Conservation (phyloP, 305 asterid genomes). For the Fraxinus xanthoxyloides region DNA sequence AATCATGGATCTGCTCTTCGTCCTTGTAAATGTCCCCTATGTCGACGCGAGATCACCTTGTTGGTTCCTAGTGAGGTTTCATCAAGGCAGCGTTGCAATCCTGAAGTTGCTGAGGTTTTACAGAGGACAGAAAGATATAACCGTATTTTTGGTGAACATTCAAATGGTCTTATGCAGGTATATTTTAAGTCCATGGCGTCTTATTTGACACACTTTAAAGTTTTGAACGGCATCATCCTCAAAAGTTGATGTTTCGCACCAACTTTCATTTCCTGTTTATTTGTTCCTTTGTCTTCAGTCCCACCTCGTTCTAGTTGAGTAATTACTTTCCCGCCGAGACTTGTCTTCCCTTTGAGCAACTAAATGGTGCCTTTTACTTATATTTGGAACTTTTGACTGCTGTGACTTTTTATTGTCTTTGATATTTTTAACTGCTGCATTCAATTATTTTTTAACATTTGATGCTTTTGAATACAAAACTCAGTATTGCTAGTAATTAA, state of each 20-base stretch:
- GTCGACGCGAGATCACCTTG: slow-evolving; percentile 86
- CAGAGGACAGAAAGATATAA: slow-evolving; percentile 66
- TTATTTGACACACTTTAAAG: neutral
- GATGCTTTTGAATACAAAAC: neutral
- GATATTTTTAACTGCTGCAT: neutral
- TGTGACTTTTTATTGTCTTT: too few relatives aligned
- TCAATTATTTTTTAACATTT: neutral
- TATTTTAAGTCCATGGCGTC: neutral
- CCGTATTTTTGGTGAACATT: slow-evolving; percentile 55
- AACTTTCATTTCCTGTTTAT: slow-evolving; percentile 5
- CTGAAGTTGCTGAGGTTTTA: slow-evolving; percentile 50
- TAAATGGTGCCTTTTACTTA: neutral
- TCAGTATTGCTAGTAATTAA: neutral
- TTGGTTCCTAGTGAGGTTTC: slow-evolving; percentile 79
- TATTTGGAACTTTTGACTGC: neutral
- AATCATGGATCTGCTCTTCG: slow-evolving; percentile 69
- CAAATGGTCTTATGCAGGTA: slow-evolving; percentile 74
- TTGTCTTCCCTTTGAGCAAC: neutral
- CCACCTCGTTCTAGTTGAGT: neutral
- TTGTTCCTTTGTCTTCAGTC: neutral
- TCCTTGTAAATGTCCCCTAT: slow-evolving; percentile 80
- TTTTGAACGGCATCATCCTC: neutral
- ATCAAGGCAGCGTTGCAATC: slow-evolving; percentile 39
- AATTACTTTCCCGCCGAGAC: neutral
- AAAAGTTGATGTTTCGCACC: neutral